Conservation (phyloP, 257 asterid species). For the Verbascum thapsus region DNA sequence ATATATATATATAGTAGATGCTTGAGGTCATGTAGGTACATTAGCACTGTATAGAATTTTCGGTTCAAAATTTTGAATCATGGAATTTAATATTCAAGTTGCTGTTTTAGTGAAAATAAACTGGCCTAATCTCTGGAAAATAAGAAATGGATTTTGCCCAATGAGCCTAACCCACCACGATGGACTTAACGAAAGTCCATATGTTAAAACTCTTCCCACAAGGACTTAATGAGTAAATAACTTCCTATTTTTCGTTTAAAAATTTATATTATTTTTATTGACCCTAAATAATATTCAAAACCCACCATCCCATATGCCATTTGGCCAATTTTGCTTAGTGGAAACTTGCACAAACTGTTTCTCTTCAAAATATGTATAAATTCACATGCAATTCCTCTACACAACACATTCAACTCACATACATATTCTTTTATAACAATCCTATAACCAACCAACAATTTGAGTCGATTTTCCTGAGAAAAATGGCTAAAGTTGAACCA, state of each 20-base stretch:
- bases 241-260: slow-evolving; percentile 14
- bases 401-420: slow-evolving; percentile 24
- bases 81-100: too few relatives aligned
- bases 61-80: too few relatives aligned
- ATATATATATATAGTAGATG: too few relatives aligned
- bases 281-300: slow-evolving; percentile 32
- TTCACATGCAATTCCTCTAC: slow-evolving; percentile 31
- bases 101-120: too few relatives aligned
- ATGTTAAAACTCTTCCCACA: background rate
- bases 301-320: slow-evolving; percentile 23
- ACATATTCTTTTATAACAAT: background rate
- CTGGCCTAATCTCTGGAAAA: slow-evolving; percentile 24
- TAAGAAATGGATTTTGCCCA: too few relatives aligned
- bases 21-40: too few relatives aligned
- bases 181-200: too few relatives aligned
- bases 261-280: slow-evolving; percentile 16
- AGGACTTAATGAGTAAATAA: background rate
- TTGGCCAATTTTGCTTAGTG: slow-evolving; percentile 41
- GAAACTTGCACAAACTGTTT: slow-evolving; percentile 35
- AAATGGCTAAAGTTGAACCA: slow-evolving; percentile 33
- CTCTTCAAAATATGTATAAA: slow-evolving; percentile 36
- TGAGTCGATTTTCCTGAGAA: slow-evolving; percentile 15
- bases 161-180: slow-evolving; percentile 4
- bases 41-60: too few relatives aligned
- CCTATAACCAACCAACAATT: background rate